Evolutionary conservation across 176 grass and related monocot species (phyloP).

Genomic region (Tillandsia leiboldiana): DNA sequence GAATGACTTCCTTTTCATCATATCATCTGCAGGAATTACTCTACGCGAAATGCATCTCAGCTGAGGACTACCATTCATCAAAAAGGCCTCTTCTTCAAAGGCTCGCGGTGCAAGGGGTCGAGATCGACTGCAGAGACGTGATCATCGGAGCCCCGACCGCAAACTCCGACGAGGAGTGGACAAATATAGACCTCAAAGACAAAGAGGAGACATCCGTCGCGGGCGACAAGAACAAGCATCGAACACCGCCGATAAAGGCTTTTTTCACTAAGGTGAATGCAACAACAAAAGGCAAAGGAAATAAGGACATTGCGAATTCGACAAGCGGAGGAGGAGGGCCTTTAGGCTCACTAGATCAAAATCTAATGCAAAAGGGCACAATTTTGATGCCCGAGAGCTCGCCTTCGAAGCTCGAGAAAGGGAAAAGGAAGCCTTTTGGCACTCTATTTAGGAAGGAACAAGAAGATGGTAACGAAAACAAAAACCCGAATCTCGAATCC

Average conservation of each 20-base stretch:
- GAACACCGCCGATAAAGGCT: conserved; percentile 23
- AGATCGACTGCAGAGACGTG: conserved; percentile 58
- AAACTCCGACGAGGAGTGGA: conserved; percentile 45
- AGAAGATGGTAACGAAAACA: conserved; percentile 25
- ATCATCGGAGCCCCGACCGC: conserved; percentile 8
- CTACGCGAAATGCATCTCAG: conserved; percentile 63
- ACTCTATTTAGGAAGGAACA: conserved; percentile 22
- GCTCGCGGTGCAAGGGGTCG: conserved; percentile 62
- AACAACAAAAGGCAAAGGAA: conserved; percentile 48
- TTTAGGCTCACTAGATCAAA: conserved; percentile 2
- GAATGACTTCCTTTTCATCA: no score
- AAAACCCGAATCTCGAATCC: conserved; percentile 28
- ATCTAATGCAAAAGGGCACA: conserved; percentile 22
- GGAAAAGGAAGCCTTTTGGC: conserved; percentile 40
- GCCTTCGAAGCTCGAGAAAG: conserved; percentile 36
- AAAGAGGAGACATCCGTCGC: conserved; percentile 7
- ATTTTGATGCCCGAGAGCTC: conserved; percentile 47
- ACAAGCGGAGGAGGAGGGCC: neutral
- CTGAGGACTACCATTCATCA: conserved; percentile 68
- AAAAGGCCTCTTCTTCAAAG: conserved; percentile 64
- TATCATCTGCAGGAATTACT: conserved; percentile 44
- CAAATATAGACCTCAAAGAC: conserved; percentile 78
- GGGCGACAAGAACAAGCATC: conserved; percentile 52
- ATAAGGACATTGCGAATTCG: conserved; percentile 29
- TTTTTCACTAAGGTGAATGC: conserved; percentile 31